A percentile compares a stretch with the other conserved stretches of the same genome.
These are phyloP conservation scores for Thelephora aurantiotincta DNA, from an alignment of 768 basidiomycete genomes.

Conservation along the genomic window DNA sequence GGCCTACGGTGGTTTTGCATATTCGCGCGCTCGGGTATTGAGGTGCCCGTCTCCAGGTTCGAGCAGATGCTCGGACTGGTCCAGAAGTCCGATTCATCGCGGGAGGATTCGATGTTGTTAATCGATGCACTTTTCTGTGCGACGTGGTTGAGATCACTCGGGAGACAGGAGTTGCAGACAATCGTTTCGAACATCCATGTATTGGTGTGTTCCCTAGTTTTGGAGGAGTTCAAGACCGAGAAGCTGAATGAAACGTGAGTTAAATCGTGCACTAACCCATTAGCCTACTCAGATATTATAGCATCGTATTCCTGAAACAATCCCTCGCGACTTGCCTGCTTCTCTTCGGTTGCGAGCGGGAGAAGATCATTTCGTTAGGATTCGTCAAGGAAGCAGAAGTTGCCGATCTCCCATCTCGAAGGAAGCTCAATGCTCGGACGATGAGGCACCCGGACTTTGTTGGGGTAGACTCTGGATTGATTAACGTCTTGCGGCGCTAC, in stretches of 20 bases:
- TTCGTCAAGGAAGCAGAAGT: slow-evolving; percentile 37
- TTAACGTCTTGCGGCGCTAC: slow-evolving; percentile 38
- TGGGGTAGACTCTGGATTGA: slow-evolving; percentile 41
- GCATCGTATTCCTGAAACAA: slow-evolving; percentile 41
- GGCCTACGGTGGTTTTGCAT: slow-evolving; percentile 47
- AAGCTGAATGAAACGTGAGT: slow-evolving; percentile 6
- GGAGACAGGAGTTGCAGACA: slow-evolving; percentile 42
- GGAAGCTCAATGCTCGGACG: slow-evolving; percentile 29
- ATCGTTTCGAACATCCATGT: slow-evolving; percentile 22
- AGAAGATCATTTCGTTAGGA: slow-evolving; percentile 26
- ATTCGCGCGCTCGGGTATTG: slow-evolving; percentile 50
- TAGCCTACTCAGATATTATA: slow-evolving; percentile 7
- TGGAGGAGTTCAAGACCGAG: neutral
- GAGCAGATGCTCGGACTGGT: slow-evolving; percentile 30
- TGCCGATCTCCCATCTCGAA: slow-evolving; percentile 37
- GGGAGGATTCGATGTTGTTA: slow-evolving; percentile 34
- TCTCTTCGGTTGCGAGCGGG: slow-evolving; percentile 52
- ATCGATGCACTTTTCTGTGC: slow-evolving; percentile 39
- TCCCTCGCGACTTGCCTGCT: slow-evolving; percentile 48
- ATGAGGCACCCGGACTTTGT: slow-evolving; percentile 39
- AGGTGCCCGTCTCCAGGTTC: slow-evolving; percentile 40
- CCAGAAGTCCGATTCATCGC: slow-evolving; percentile 20
- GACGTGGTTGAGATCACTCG: slow-evolving; percentile 46
- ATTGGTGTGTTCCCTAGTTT: neutral
- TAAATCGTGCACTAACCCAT: neutral